Base-by-base conservation (phyloP, 2,329 filamentous ascomycete species). In the Didymellaceae sp. region DNA sequence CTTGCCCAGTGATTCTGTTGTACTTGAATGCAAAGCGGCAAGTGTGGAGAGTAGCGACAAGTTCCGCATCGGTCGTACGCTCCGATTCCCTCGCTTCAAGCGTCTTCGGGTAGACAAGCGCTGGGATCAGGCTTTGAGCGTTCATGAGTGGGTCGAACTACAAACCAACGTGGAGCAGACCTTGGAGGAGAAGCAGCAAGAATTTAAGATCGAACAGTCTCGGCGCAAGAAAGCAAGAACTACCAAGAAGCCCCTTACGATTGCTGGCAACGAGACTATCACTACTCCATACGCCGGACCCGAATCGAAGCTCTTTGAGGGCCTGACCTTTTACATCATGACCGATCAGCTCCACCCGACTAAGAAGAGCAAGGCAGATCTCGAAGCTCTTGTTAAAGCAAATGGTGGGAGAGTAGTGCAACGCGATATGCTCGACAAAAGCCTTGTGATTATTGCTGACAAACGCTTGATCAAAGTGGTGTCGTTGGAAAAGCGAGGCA, bases 21-120 rank as follows among this genome's bases (percentile, higher is more conserved):
- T 99, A 1, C 63, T 99, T 0, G 88, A 89, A 34, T 89, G 94
- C 55, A 99, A 97, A 74, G 94, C 92, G 3, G 88, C 93, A 0
- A 90, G 86, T 16, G 84, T 95, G 0, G 84, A 82, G 0, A 75
- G 79, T 0, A 93, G 89, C 1, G 88, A 92, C 43, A 85, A 88
- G 51, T 97, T 97, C 68, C 86, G 87, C 6, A 84, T 84, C 13
- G 84, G 84, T 1, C 78, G 88, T 54, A 97, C 94, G 0, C 76
- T 99, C 30, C 86, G 94, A 1, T 99, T 99, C 63, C 94, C 94
- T 2, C 86, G 94, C 1, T 96, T 97, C 74, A 91, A 91, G 56
- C 82, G 81, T 26, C 75, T 97, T 5, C 84, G 91, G 4, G 80
- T 83, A n/a, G 94, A 97, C 72, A 91, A 92, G 59, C 79, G 82